Evolutionary conservation across 352 stramenopile species (phyloP).

Genomic region (Pythium aquatile): DNA sequence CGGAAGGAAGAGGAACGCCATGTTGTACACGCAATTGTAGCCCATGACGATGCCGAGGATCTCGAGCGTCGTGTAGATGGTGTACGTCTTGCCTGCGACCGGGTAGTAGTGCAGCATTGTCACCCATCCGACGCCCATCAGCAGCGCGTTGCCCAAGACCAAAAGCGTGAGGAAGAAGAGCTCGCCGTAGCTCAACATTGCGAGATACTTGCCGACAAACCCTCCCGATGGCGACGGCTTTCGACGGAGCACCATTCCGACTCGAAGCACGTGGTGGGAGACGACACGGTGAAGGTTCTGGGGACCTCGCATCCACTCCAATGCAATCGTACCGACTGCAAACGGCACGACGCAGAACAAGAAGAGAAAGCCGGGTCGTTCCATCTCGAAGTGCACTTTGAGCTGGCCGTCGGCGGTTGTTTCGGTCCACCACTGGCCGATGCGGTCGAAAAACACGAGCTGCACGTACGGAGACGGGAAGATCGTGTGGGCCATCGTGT

Average conservation of each 20-base stretch:
- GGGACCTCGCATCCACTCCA: slow-evolving; percentile 23
- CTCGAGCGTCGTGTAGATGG: slow-evolving; percentile 47
- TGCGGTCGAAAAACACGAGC: slow-evolving; percentile 15
- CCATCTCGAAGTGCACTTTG: slow-evolving; percentile 54
- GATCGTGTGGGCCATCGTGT: slow-evolving; percentile 35
- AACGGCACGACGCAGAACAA: slow-evolving; percentile 45
- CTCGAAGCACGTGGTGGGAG: slow-evolving; percentile 31
- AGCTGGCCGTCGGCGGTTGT: slow-evolving; percentile 22
- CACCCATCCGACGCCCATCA: slow-evolving; percentile 56
- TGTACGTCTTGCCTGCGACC: slow-evolving; percentile 26
- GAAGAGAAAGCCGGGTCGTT: slow-evolving; percentile 52
- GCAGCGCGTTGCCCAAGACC: slow-evolving; percentile 46
- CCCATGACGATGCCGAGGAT: slow-evolving; percentile 44
- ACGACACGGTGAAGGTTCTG: slow-evolving; percentile 41
- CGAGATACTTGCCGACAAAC: slow-evolving; percentile 13
- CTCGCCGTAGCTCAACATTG: slow-evolving; percentile 55
- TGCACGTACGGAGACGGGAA: slow-evolving; percentile 21
- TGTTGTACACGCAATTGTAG: slow-evolving; percentile 71
- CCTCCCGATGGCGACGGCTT: slow-evolving; percentile 32
- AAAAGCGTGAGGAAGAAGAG: slow-evolving; percentile 49
- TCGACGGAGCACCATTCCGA: slow-evolving; percentile 45
- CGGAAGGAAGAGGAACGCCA: slow-evolving; percentile 54
- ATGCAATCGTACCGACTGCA: slow-evolving; percentile 24
- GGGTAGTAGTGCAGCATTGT: slow-evolving; percentile 17
- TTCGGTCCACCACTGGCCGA: slow-evolving; percentile 20